Evolutionary conservation across 495 filamentous ascomycete genomes (phyloP).

Genomic region (Penicillium pulvis): DNA sequence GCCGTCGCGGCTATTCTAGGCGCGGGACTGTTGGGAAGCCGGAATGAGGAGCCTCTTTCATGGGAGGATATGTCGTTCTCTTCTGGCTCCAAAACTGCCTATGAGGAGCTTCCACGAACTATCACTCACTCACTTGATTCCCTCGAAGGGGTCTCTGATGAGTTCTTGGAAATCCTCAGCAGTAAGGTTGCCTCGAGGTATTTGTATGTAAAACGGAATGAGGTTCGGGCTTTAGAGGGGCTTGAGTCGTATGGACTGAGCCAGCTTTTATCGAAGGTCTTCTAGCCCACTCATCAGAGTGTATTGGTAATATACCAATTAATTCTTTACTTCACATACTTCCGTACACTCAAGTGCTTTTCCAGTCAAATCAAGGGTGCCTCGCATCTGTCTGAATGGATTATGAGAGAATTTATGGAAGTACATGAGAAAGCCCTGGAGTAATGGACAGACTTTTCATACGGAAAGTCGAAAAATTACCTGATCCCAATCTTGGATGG

Average conservation of each 20-base stretch:
- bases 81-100: neutral
- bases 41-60: constrained; percentile 26
- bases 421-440: too few species aligned
- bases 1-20: constrained; percentile 59
- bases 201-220: neutral
- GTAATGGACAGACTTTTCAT: too few species aligned
- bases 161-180: neutral
- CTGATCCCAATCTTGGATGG: too few species aligned
- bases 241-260: neutral
- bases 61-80: constrained; percentile 7
- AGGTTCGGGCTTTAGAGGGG: neutral
- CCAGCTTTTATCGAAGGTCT: neutral
- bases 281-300: neutral
- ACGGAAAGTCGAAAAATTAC: too few species aligned
- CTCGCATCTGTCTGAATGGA: too few species aligned
- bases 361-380: too few species aligned
- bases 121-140: neutral
- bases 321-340: too few species aligned
- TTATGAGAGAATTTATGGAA: too few species aligned
- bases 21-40: constrained; percentile 55
- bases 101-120: neutral
- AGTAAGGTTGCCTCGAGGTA: neutral
- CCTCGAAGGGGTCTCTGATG: neutral
- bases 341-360: too few species aligned
- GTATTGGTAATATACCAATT: too few species aligned